Base-by-base conservation (phyloP, 2,329 filamentous ascomycete species). In the Botrytis elliptica region DNA sequence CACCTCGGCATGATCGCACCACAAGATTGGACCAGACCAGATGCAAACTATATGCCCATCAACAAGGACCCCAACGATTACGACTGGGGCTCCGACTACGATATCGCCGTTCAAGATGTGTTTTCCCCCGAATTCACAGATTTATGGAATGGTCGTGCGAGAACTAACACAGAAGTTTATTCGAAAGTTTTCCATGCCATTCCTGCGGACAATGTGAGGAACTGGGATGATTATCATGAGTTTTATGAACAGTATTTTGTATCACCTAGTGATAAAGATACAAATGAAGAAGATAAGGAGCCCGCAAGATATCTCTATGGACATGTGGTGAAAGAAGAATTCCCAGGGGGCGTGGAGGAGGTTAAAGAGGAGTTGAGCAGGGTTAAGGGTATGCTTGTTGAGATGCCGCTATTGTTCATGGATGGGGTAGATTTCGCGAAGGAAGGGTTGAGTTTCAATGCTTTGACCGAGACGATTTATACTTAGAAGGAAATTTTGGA, bases 361-460 rank as follows among this genome's bases (percentile, higher is more conserved):
- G 85, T 94, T 74, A 94, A 93, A 84, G 88, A 91, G 69, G 87
- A 90, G 83, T 84, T 95, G 72, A 85, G 86, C 72, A 86, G 88
- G 71, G 85, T 95, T 57, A 87, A 89, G 75, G 92, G 92, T 3
- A 92, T 88, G 14, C 83, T 94, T 64, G 92, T 98, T 12, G 93
- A 97, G 85, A 98, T 98, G 95, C 94, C 94, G 42, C 85, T 98
- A 78, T 86, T 93, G 77, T 98, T 98, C 85, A 84, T 97, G 81
- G 91, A 92, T 79, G 92, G 94, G 49, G 88, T 89, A 14, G 94
- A 98, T 81, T 91, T 98, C 82, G 95, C 95, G 6, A 91, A 94
- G 86, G 89, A 94, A 78, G 94, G 94, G 0, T 79, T 97, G 79
- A 86, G 88, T 36, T 83, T 94, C 76, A 94, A 95, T 83, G 86